Conservation (phyloP, 768 basidiomycete genomes). For the Chiua virens region DNA sequence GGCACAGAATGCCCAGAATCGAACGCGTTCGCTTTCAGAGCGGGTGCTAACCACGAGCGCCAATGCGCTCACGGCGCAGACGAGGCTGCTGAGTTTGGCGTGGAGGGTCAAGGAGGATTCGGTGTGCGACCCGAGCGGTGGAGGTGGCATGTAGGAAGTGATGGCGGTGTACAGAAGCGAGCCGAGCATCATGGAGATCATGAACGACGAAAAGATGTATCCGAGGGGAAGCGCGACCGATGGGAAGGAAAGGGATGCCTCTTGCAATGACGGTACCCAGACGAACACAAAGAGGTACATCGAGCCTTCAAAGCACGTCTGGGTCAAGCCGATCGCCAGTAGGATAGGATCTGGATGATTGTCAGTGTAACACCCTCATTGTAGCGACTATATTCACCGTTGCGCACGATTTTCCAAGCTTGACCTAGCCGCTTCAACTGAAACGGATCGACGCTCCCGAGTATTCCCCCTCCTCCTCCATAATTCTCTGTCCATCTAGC, state of each 20-base stretch:
- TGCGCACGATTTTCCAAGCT: slow-evolving; percentile 57
- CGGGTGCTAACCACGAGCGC: slow-evolving; percentile 52
- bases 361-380: neutral
- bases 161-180: slow-evolving; percentile 66
- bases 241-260: slow-evolving; percentile 42
- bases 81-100: slow-evolving; percentile 62
- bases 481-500: slow-evolving; percentile 69
- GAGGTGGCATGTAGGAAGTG: slow-evolving; percentile 32
- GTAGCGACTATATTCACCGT: slow-evolving; percentile 36
- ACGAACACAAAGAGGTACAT: slow-evolving; percentile 86
- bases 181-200: slow-evolving; percentile 82
- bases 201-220: slow-evolving; percentile 79
- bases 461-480: slow-evolving; percentile 43
- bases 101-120: slow-evolving; percentile 55
- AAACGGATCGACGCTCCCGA: slow-evolving; percentile 37
- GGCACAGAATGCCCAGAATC: slow-evolving; percentile 73
- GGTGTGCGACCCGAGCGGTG: slow-evolving; percentile 17
- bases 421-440: slow-evolving; percentile 53
- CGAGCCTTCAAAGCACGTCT: slow-evolving; percentile 82
- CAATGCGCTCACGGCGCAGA: slow-evolving; percentile 59
- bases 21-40: slow-evolving; percentile 43
- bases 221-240: slow-evolving; percentile 59
- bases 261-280: slow-evolving; percentile 78
- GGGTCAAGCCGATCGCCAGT: slow-evolving; percentile 65
- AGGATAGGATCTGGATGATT: slow-evolving; percentile 53